phyloP scores from a whole-genome alignment of 2,329 filamentous ascomycete species.

The Arthrocladium fulminans region DNA sequence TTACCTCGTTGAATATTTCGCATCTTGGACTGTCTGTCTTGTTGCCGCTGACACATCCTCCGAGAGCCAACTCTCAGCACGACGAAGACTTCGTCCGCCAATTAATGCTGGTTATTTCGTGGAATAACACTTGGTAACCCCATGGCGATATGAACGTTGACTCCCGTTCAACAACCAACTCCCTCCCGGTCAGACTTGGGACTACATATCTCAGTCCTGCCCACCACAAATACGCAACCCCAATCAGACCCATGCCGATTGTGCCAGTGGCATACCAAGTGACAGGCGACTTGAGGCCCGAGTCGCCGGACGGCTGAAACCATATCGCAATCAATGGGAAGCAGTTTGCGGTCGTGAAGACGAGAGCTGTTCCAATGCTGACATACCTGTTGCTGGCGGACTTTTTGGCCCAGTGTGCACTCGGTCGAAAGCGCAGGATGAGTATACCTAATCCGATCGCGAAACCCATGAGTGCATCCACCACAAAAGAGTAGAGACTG shows the following conservation, averaged over 20 bases:
- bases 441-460: slow-evolving; percentile 6
- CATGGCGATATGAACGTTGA: background rate
- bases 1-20: too few species aligned
- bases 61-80: too few species aligned
- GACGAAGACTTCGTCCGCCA: slow-evolving; percentile 9
- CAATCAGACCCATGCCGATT: slow-evolving; percentile 5
- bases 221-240: slow-evolving; percentile 1
- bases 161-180: slow-evolving; percentile 3
- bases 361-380: slow-evolving; percentile 5
- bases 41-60: too few species aligned
- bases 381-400: slow-evolving; percentile 8
- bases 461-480: slow-evolving; percentile 28
- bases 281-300: background rate
- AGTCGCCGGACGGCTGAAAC: background rate
- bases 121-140: slow-evolving; percentile 4
- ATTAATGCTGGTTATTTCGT: slow-evolving; percentile 8
- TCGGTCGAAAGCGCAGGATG: background rate
- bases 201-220: background rate
- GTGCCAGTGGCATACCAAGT: slow-evolving; percentile 7
- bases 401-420: background rate
- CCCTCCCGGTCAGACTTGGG: background rate
- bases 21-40: too few species aligned
- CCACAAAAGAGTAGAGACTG: slow-evolving; percentile 33
- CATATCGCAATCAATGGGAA: slow-evolving; percentile 6
- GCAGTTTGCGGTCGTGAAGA: slow-evolving; percentile 5